Evolutionary conservation across 73 alveolate genomes (phyloP).

Genomic region (Paramecium caudatum): DNA sequence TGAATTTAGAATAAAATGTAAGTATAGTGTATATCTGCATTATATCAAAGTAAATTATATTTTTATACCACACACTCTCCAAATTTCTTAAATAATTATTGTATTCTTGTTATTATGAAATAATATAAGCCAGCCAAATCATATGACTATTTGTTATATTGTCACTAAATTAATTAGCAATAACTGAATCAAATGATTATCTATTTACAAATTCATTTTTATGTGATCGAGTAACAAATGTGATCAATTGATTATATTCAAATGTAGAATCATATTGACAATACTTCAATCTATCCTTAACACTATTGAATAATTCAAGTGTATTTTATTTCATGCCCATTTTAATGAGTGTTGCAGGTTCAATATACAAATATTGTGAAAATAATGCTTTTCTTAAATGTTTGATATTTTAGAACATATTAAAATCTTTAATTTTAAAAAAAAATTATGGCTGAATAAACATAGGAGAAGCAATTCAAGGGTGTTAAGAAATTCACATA

Average conservation of each 20-base stretch:
- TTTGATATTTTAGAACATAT: constrained; percentile 4
- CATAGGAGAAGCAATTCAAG: constrained; percentile 48
- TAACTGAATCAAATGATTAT: not conserved
- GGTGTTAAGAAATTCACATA: constrained; percentile 71
- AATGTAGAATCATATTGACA: not conserved
- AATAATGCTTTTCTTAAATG: not conserved
- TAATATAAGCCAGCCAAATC: constrained; percentile 1
- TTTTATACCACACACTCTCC: not conserved
- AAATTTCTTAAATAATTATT: not conserved
- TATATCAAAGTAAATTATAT: not conserved
- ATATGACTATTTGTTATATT: not conserved
- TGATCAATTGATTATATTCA: not conserved
- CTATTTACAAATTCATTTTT: not conserved
- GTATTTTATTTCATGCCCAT: not conserved
- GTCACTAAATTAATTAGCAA: constrained; percentile 19
- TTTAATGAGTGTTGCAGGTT: not conserved
- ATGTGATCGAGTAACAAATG: not conserved
- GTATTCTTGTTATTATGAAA: not conserved
- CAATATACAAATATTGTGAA: not conserved
- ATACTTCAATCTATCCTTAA: not conserved
- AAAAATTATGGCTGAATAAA: constrained; percentile 57
- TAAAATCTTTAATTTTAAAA: constrained; percentile 47
- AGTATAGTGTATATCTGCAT: not conserved
- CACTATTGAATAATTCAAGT: not conserved
- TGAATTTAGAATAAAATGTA: not conserved